phyloP scores from a whole-genome alignment of 192 early-diverging fungal genomes.

The Rhizophlyctis rosea region DNA sequence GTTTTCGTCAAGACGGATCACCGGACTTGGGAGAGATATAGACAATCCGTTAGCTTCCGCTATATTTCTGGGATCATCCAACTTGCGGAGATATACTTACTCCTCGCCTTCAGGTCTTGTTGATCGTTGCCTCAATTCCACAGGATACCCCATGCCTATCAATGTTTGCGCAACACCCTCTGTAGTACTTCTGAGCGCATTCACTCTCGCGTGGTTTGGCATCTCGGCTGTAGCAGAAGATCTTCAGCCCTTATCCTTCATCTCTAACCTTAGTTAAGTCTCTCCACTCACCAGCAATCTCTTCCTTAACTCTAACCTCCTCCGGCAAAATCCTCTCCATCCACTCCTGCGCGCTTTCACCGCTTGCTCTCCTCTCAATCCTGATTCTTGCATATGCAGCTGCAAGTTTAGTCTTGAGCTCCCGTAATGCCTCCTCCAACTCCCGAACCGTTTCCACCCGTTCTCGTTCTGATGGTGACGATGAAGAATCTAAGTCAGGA shows the following conservation, averaged over 20 bases:
- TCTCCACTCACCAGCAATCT: slow-evolving; percentile 45
- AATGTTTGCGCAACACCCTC: no score
- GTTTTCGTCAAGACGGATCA: no score
- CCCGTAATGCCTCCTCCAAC: slow-evolving; percentile 33
- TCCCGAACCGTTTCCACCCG: slow-evolving; percentile 35
- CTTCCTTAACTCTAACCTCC: slow-evolving; percentile 44
- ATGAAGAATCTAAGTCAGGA: slow-evolving; percentile 10
- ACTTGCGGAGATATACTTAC: no score
- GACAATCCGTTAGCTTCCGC: no score
- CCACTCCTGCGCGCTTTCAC: slow-evolving; percentile 37
- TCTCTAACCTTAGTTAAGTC: not conserved
- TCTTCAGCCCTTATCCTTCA: not conserved
- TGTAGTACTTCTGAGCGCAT: slow-evolving; percentile 65
- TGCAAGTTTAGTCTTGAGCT: slow-evolving; percentile 41
- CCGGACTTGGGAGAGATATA: no score
- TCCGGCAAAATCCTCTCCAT: slow-evolving; percentile 51
- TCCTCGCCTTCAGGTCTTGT: no score
- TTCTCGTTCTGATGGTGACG: slow-evolving; percentile 7
- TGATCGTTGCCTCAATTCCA: no score
- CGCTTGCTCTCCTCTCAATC: slow-evolving; percentile 44
- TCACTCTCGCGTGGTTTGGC: slow-evolving; percentile 82
- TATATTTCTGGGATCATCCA: no score
- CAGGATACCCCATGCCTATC: no score
- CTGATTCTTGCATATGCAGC: slow-evolving; percentile 52
- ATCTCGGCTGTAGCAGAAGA: slow-evolving; percentile 45